These are phyloP conservation scores for Pseudogymnoascus sp. DNA, from an alignment of 2,329 filamentous ascomycete genomes.

Conservation along the genomic window DNA sequence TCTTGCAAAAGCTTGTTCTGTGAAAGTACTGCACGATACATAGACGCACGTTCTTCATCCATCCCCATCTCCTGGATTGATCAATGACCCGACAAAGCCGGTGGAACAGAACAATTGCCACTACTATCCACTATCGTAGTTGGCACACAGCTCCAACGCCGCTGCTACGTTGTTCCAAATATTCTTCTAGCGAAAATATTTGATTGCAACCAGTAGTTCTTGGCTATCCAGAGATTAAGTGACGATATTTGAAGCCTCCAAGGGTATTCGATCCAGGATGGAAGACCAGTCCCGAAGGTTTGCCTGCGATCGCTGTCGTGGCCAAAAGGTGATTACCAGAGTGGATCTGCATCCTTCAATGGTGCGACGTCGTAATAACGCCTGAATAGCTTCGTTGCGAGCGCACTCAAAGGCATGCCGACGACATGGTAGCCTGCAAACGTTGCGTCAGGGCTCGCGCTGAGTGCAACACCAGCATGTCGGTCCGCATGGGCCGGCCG, in stretches of 20 bases:
- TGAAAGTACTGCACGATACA: background rate
- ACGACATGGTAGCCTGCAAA: background rate
- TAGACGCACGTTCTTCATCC: background rate
- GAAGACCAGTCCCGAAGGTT: background rate
- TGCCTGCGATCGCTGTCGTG: background rate
- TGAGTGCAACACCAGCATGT: background rate
- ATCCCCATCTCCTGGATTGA: background rate
- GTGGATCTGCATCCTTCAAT: background rate
- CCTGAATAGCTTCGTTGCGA: background rate
- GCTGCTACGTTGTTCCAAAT: too few species aligned
- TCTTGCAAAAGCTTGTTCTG: background rate
- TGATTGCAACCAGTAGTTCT: too few species aligned
- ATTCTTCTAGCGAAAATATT: too few species aligned
- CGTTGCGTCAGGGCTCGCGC: background rate
- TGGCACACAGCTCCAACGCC: too few species aligned
- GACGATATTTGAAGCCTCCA: background rate
- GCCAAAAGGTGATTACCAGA: background rate
- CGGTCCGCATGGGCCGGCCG: background rate
- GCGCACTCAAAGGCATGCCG: background rate
- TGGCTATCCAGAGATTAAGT: too few species aligned
- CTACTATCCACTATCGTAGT: background rate
- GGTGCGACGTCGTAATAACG: background rate
- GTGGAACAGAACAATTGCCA: background rate
- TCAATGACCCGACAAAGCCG: background rate
- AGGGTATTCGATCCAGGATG: background rate